phyloP scores from a whole-genome alignment of 805 yeast species.

The Myxozyma neglecta region DNA sequence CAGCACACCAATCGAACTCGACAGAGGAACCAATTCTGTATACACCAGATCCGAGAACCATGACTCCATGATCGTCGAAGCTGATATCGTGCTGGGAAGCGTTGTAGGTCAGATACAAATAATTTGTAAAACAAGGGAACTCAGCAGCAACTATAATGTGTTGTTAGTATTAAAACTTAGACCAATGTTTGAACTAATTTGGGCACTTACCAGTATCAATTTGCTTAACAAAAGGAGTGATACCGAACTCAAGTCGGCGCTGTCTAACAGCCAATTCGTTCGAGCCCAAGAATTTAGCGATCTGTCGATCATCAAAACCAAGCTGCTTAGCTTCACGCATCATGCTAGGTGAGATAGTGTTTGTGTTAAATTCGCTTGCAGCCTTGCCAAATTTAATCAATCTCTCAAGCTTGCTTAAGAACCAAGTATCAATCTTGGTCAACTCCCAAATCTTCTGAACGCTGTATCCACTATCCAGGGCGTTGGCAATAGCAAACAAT shows the following conservation, averaged over 20 bases:
- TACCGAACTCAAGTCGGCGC: slow-evolving; percentile 80
- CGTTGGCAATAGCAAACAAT: slow-evolving; percentile 93
- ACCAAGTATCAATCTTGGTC: slow-evolving; percentile 95
- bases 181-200: too few relatives aligned
- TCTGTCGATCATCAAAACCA: slow-evolving; percentile 95
- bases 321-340: slow-evolving; percentile 89
- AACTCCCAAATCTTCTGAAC: slow-evolving; percentile 89
- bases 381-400: slow-evolving; percentile 69
- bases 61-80: slow-evolving; percentile 90
- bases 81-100: slow-evolving; percentile 83
- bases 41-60: slow-evolving; percentile 98
- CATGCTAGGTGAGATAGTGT: slow-evolving; percentile 58
- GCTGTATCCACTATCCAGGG: slow-evolving; percentile 80
- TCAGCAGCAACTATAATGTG: slow-evolving; percentile 72
- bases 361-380: slow-evolving; percentile 36
- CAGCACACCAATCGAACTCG: slow-evolving; percentile 99
- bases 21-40: slow-evolving; percentile 98
- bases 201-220: slow-evolving; percentile 69
- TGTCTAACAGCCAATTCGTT: slow-evolving; percentile 92
- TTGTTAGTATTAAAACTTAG: background rate
- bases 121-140: slow-evolving; percentile 95
- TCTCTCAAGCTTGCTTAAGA: slow-evolving; percentile 78
- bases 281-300: slow-evolving; percentile 82
- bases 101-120: slow-evolving; percentile 90
- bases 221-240: slow-evolving; percentile 90